Evolutionary conservation across 495 filamentous ascomycete genomes (phyloP).

Genomic region (Tuber aestivum): DNA sequence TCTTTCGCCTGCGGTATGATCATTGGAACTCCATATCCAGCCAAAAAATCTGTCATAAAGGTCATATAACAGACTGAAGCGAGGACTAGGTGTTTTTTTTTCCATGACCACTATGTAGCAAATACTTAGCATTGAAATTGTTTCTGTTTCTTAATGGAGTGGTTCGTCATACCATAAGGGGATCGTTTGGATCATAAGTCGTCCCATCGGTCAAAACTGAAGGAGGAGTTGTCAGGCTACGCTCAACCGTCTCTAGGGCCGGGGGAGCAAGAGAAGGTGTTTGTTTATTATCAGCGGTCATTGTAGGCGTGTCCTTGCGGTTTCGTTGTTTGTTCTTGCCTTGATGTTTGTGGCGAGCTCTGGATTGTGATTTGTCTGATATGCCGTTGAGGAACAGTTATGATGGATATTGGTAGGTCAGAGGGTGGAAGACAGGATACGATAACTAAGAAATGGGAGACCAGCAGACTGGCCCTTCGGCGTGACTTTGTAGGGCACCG

Average conservation of each 20-base stretch:
- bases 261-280: not conserved
- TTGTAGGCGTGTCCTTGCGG: not conserved
- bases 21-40: slow-evolving; percentile 38
- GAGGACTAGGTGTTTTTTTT: slow-evolving; percentile 31
- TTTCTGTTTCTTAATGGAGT: not conserved
- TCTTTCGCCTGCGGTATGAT: slow-evolving; percentile 29
- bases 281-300: not conserved
- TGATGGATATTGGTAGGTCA: no score
- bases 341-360: not conserved
- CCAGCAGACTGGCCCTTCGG: no score
- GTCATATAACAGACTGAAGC: slow-evolving; percentile 36
- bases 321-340: not conserved
- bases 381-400: no score
- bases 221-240: not conserved
- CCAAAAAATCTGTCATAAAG: slow-evolving; percentile 37
- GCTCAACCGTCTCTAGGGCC: not conserved
- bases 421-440: no score
- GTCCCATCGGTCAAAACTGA: slow-evolving; percentile 3
- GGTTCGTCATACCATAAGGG: slow-evolving; percentile 9
- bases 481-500: no score
- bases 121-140: slow-evolving; percentile 5
- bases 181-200: slow-evolving; percentile 9
- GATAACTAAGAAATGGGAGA: no score
- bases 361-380: not conserved
- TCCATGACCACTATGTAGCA: slow-evolving; percentile 25